A percentile compares a stretch with the other conserved stretches of the same genome.
phyloP scores from a whole-genome alignment of 192 early-diverging fungal species.

The Coemansia nantahalensis region DNA sequence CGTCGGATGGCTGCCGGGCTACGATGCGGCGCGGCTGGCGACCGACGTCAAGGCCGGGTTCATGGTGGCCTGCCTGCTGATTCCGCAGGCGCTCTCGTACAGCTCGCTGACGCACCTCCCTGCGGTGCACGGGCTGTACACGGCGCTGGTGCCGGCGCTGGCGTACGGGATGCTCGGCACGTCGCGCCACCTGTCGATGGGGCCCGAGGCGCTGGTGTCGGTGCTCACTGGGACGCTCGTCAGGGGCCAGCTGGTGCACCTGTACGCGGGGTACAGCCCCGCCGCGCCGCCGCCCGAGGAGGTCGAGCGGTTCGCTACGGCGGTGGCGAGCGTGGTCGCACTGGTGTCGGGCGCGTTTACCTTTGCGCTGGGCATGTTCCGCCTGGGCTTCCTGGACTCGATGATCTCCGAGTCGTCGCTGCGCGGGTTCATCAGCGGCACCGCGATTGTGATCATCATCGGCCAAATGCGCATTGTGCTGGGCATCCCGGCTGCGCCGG shows the following conservation, averaged over 20 bases:
- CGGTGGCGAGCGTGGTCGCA: slow-evolving; percentile 66
- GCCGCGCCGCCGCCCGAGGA: slow-evolving; percentile 49
- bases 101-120: slow-evolving; percentile 82
- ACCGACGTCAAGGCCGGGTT: slow-evolving; percentile 83
- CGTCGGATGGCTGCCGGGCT: slow-evolving; percentile 87
- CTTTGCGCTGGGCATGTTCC: slow-evolving; percentile 90
- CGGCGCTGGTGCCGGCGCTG: slow-evolving; percentile 77
- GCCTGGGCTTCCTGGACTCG: slow-evolving; percentile 97
- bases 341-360: slow-evolving; percentile 93
- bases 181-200: slow-evolving; percentile 90
- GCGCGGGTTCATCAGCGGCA: slow-evolving; percentile 93
- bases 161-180: slow-evolving; percentile 92
- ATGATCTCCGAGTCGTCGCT: slow-evolving; percentile 91
- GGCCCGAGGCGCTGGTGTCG: slow-evolving; percentile 90
- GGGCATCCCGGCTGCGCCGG: slow-evolving; percentile 55
- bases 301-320: slow-evolving; percentile 49
- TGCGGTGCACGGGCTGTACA: slow-evolving; percentile 90
- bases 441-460: slow-evolving; percentile 88
- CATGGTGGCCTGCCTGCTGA: slow-evolving; percentile 73
- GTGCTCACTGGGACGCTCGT: slow-evolving; percentile 75
- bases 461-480: slow-evolving; percentile 82
- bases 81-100: slow-evolving; percentile 83
- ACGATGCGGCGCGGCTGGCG: slow-evolving; percentile 61
- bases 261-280: slow-evolving; percentile 48
- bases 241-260: slow-evolving; percentile 58